Percentiles rank a stretch among this genome's conserved stretches.
Evolutionary conservation across 208 protist genomes (phyloP).

Genomic region (Naegleria lovaniensis): DNA sequence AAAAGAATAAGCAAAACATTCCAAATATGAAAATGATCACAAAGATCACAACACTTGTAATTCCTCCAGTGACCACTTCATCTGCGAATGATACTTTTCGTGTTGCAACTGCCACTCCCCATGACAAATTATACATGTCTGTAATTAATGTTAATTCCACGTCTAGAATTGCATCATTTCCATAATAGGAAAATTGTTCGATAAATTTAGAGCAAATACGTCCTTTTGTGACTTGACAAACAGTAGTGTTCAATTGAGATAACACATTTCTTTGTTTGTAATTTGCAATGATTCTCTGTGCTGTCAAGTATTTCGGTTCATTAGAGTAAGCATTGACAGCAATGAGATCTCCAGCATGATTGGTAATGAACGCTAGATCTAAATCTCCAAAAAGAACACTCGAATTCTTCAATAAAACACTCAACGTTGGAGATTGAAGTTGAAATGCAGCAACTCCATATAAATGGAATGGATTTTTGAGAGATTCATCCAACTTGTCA

Average conservation of each 20-base stretch:
- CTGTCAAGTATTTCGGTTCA: neutral
- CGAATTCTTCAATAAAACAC: neutral
- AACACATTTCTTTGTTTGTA: neutral
- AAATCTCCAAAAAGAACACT: neutral
- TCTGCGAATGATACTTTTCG: neutral
- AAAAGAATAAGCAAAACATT: neutral
- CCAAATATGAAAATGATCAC: neutral
- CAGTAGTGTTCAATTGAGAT: neutral
- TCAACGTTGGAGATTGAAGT: neutral
- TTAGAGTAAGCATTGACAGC: neutral
- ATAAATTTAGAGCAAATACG: neutral
- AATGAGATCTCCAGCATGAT: neutral
- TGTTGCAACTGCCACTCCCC: neutral
- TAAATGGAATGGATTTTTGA: neutral
- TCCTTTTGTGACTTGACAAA: neutral
- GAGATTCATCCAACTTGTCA: neutral
- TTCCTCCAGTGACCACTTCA: neutral
- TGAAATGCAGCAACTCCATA: neutral
- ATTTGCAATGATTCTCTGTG: neutral
- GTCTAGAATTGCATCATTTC: neutral
- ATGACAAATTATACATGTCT: neutral
- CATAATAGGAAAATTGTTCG: neutral
- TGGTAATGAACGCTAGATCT: neutral
- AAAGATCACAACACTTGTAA: neutral
- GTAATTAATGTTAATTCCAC: neutral